A percentile compares a stretch with the other conserved stretches of the same genome.
Conservation (phyloP, 2,329 filamentous ascomycete species). For the Cercospora sesami region DNA sequence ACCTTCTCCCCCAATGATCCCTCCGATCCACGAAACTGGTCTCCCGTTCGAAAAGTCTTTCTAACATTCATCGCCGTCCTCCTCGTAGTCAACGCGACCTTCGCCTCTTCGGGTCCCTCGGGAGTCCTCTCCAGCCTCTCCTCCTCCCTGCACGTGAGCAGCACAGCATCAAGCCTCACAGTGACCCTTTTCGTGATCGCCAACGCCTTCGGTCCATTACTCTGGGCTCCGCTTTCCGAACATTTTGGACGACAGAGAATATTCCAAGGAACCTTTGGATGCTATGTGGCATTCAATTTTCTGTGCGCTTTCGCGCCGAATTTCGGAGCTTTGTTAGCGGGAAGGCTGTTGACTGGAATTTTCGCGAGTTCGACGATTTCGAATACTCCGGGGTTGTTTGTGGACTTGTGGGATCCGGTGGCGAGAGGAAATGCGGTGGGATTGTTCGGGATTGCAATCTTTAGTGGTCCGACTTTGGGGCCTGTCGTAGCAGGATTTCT, state of each 20-base stretch:
- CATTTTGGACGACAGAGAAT: constrained; percentile 52
- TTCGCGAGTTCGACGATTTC: constrained; percentile 45
- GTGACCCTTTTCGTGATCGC: constrained; percentile 39
- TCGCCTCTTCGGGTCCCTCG: constrained; percentile 51
- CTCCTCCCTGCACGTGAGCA: constrained; percentile 30
- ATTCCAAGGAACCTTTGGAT: constrained; percentile 37
- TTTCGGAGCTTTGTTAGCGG: constrained; percentile 44
- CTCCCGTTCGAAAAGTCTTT: constrained; percentile 40
- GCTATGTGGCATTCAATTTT: constrained; percentile 40
- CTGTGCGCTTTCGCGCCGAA: constrained; percentile 42
- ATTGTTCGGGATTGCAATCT: constrained; percentile 65
- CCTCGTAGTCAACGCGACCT: constrained; percentile 57
- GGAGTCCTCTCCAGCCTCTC: constrained; percentile 18
- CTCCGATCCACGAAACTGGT: constrained; percentile 52
- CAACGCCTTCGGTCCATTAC: constrained; percentile 54
- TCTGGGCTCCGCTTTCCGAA: constrained; percentile 64
- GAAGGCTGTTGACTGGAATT: constrained; percentile 45
- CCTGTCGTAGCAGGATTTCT: constrained; percentile 66
- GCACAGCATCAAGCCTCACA: constrained; percentile 44
- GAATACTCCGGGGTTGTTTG: constrained; percentile 46
- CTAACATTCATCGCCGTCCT: constrained; percentile 47
- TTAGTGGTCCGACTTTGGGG: constrained; percentile 62
- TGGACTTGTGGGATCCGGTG: constrained; percentile 44
- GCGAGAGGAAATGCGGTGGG: constrained; percentile 54
- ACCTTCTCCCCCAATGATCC: constrained; percentile 53